phyloP scores from a whole-genome alignment of 2,329 filamentous ascomycete species.

The Fusarium palustre region DNA sequence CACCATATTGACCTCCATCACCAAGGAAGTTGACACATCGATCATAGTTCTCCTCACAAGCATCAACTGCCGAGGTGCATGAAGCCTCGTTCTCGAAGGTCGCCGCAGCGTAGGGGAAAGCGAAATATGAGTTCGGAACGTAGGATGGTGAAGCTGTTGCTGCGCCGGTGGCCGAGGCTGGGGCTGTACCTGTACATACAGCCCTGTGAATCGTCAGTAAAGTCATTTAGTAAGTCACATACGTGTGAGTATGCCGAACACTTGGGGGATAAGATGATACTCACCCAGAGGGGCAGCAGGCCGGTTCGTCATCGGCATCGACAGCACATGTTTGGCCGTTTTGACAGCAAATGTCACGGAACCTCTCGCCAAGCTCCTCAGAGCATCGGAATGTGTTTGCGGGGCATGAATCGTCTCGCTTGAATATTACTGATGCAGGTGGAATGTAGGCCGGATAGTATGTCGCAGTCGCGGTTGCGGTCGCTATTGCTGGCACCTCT shows the following conservation, averaged over 20 bases:
- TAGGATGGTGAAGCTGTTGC: conserved; percentile 60
- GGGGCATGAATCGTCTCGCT: conserved; percentile 56
- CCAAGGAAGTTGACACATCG: conserved; percentile 64
- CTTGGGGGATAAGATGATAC: conserved; percentile 33
- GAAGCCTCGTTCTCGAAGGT: conserved; percentile 63
- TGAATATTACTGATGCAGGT: conserved; percentile 41
- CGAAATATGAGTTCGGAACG: conserved; percentile 69
- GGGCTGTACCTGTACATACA: conserved; percentile 68
- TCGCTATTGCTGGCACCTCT: conserved; percentile 36
- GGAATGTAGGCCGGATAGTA: conserved; percentile 32
- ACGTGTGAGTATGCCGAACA: neutral
- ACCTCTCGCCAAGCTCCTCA: conserved; percentile 58
- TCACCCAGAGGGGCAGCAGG: conserved; percentile 66
- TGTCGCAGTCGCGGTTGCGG: conserved; percentile 14
- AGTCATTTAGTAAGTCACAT: neutral
- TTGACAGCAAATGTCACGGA: conserved; percentile 64
- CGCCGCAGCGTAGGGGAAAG: conserved; percentile 68
- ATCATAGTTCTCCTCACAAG: conserved; percentile 66
- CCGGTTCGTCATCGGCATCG: conserved; percentile 61
- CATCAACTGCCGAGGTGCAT: conserved; percentile 63
- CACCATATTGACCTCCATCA: conserved; percentile 58
- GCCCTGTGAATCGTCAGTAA: conserved; percentile 54
- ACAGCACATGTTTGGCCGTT: conserved; percentile 63
- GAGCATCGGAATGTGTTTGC: conserved; percentile 64
- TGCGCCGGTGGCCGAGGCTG: conserved; percentile 52